Percentiles rank a stretch among this genome's conserved stretches.
Evolutionary conservation across 176 grass and related monocot species (phyloP).

Genomic region (Carex myosuroides): DNA sequence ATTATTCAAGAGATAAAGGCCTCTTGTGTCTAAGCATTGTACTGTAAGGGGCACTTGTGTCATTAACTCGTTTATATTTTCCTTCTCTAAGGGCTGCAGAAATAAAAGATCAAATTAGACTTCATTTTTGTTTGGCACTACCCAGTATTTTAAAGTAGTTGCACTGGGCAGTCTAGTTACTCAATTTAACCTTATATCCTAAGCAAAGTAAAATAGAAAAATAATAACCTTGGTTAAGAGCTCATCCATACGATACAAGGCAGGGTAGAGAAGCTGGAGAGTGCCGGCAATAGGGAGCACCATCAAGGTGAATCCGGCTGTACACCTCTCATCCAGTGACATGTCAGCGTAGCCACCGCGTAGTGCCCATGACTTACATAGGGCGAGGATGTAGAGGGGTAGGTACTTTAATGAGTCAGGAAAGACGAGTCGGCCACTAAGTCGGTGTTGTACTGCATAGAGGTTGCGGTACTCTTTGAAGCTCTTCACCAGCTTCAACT

Average conservation of each 20-base stretch:
- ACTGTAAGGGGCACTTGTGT: constrained; percentile 48
- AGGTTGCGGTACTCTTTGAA: constrained; percentile 90
- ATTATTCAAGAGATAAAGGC: constrained; percentile 79
- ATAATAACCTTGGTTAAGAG: constrained; percentile 51
- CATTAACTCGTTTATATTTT: constrained; percentile 34
- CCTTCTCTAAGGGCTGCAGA: constrained; percentile 41
- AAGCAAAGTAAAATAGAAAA: constrained; percentile 22
- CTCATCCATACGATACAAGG: constrained; percentile 70
- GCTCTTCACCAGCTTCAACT: constrained; percentile 79
- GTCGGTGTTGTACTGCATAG: constrained; percentile 68
- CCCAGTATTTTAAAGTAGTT: neutral
- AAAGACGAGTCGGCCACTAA: constrained; percentile 78
- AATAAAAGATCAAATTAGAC: neutral
- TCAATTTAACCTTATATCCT: neutral
- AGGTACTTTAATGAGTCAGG: constrained; percentile 84
- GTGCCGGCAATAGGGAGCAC: constrained; percentile 58
- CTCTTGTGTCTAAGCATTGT: constrained; percentile 73
- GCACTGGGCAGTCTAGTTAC: neutral
- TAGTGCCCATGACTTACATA: constrained; percentile 77
- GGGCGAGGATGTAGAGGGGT: constrained; percentile 55
- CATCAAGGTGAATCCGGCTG: constrained; percentile 88
- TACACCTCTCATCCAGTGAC: constrained; percentile 82
- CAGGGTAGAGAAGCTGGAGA: constrained; percentile 83
- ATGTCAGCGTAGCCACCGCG: constrained; percentile 88
- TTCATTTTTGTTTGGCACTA: neutral